Percentiles rank a stretch among this genome's conserved stretches.
Conservation (phyloP, 2,329 filamentous ascomycete genomes). For the Monosporascus sp. region DNA sequence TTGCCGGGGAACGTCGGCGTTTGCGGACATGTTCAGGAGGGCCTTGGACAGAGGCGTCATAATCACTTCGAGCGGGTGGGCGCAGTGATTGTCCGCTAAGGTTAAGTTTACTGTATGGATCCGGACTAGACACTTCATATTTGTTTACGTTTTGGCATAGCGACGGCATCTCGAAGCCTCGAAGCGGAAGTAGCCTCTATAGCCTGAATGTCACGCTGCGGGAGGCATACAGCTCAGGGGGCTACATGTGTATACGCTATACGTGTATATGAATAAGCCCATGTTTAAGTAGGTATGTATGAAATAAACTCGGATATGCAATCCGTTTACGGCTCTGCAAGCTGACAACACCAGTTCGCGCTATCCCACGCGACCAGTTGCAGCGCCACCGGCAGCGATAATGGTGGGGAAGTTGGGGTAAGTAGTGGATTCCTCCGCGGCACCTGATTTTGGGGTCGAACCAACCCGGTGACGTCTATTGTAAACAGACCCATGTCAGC, state of each 20-base stretch:
- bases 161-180: not conserved
- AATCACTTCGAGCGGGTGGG: constrained; percentile 18
- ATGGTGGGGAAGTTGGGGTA: not conserved
- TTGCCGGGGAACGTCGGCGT: constrained; percentile 45
- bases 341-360: no score
- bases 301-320: no score
- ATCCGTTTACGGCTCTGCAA: no score
- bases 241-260: no score
- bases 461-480: not conserved
- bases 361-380: not conserved
- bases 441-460: not conserved
- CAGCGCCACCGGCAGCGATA: not conserved
- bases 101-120: not conserved
- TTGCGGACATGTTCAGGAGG: constrained; percentile 46
- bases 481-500: not conserved
- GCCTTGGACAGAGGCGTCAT: constrained; percentile 35
- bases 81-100: not conserved
- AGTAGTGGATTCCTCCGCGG: not conserved
- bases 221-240: no score
- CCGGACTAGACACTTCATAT: not conserved
- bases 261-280: no score
- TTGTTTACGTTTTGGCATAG: not conserved
- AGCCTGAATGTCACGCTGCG: no score
- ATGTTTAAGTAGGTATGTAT: no score
- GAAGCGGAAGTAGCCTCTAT: no score